Evolutionary conservation across 257 asterid genomes (phyloP).

Genomic region (Petunia axillaris): DNA sequence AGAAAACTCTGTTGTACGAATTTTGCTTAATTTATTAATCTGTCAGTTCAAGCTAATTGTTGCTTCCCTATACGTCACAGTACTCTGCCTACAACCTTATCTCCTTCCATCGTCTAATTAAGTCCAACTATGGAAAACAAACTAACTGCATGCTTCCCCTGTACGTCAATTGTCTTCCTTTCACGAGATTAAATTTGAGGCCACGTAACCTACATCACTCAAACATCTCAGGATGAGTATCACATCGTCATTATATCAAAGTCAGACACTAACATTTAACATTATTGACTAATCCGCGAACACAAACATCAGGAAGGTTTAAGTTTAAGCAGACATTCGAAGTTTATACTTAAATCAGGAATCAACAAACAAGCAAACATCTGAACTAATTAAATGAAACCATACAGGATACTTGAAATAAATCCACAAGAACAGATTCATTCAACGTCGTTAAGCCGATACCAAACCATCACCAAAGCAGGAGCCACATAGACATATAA

Average conservation of each 20-base stretch:
- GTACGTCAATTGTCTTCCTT: slow-evolving; percentile 27
- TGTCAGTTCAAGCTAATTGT: not conserved
- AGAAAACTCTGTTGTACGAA: too few species aligned
- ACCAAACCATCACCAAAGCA: too few species aligned
- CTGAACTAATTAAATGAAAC: too few species aligned
- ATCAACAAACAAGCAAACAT: too few species aligned
- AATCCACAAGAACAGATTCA: too few species aligned
- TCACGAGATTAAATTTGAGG: not conserved
- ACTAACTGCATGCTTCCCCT: slow-evolving; percentile 45
- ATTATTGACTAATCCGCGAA: not conserved
- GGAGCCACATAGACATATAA: too few species aligned
- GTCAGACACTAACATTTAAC: not conserved
- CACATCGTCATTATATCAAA: not conserved
- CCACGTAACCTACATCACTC: not conserved
- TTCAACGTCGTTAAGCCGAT: too few species aligned
- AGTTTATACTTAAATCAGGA: too few species aligned
- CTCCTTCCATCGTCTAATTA: not conserved
- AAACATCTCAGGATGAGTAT: not conserved
- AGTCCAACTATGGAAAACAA: slow-evolving; percentile 52
- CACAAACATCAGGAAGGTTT: too few species aligned
- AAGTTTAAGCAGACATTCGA: too few species aligned
- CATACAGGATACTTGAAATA: too few species aligned
- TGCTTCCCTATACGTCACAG: slow-evolving; percentile 1
- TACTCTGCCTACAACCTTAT: not conserved
- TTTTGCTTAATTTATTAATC: not conserved